Evolutionary conservation across 345 rosid species (phyloP), one percentile per base, ranked within the genome.

Genomic region (Kernera saxatilis): DNA sequence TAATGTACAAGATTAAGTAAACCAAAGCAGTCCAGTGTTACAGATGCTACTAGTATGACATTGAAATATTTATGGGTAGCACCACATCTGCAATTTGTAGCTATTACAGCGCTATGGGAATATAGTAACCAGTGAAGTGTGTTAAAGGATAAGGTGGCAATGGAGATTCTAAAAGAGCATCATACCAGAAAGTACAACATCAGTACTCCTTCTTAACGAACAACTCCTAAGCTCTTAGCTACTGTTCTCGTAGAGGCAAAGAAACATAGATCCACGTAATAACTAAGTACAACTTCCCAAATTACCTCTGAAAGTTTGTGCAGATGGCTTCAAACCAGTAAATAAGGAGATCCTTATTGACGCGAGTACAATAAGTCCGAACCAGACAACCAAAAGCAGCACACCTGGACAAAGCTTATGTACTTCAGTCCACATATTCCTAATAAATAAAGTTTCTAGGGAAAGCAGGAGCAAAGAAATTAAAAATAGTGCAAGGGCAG

Each of bases 261-360:
- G 64, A 72, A 65, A 56, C n/a, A 52, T 36, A 41, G 48, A 46
- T 61, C 70, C 49, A 46, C 17, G 29, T 33, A 15, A 61, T 62
- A 64, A 51, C 64, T 32, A 71, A 61, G 57, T 43, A 33, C 8
- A 49, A 48, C 13, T 46, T 66, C 51, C 60, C 52, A 54, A 62
- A 43, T 61, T 85, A 93, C 98, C 98, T 90, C 76, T 87, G 88
- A 80, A 93, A 83, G 78, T 76, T 86, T 70, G 87, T 39, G 59
- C 79, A 85, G 78, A 93, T 86, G 68, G 92, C 92, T 64, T 86
- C 94, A 80, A 93, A 89, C 92, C 97, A 93, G 79, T 80, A 81
- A 23, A 68, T 41, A 67, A 87, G 77, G 71, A 88, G 85, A 67
- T 84, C 94, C 75, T 73, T 75, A 17, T 81, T 81, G 70, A 93